Conservation (phyloP, 2,329 filamentous ascomycete species). For the Pestalotiopsis sp. region DNA sequence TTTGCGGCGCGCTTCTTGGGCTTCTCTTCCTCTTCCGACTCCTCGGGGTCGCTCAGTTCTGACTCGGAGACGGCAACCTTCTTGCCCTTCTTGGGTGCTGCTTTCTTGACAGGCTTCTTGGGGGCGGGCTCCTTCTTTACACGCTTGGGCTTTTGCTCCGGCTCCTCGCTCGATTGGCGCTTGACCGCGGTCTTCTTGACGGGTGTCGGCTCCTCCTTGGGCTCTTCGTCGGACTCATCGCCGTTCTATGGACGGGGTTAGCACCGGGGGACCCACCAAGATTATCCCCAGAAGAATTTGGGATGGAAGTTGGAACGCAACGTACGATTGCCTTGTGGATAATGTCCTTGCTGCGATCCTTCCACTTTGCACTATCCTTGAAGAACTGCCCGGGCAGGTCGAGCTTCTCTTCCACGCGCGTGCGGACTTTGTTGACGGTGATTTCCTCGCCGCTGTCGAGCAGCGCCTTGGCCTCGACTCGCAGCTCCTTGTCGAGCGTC, state of each 20-base stretch:
- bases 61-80: conserved; percentile 25
- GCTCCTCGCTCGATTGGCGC: conserved; percentile 34
- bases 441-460: conserved; percentile 48
- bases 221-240: conserved; percentile 14
- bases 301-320: neutral
- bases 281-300: neutral
- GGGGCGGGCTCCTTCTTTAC: conserved; percentile 33
- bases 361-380: conserved; percentile 49
- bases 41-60: conserved; percentile 27
- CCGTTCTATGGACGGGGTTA: neutral
- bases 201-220: conserved; percentile 13
- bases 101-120: conserved; percentile 29
- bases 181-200: conserved; percentile 29
- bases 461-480: conserved; percentile 47
- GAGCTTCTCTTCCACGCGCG: conserved; percentile 51
- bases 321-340: conserved; percentile 57
- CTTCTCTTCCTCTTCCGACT: conserved; percentile 18
- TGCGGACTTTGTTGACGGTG: conserved; percentile 60
- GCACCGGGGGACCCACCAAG: neutral
- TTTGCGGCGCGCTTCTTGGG: conserved; percentile 24
- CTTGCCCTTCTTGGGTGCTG: conserved; percentile 7
- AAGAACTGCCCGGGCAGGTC: conserved; percentile 56
- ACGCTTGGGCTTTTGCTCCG: conserved; percentile 40
- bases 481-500: conserved; percentile 48
- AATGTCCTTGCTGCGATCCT: conserved; percentile 58